These are phyloP conservation scores for Diospyros kaki DNA, from an alignment of 148 eudicot species.

Conservation along the genomic window DNA sequence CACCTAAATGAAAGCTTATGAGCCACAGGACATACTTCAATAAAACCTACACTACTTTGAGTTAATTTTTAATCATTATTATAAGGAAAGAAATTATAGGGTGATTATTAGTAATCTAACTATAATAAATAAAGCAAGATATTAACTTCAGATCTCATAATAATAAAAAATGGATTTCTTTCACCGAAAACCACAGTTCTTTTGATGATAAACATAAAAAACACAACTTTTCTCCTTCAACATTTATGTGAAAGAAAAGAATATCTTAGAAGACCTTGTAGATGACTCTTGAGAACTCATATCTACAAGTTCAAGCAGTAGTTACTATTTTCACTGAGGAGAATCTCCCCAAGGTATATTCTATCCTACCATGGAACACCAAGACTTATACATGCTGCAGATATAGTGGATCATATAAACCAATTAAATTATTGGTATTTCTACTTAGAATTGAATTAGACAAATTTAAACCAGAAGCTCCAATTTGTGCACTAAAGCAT, in stretches of 20 bases:
- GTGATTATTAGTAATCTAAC: background rate
- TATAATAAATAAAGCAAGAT: background rate
- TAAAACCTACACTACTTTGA: background rate
- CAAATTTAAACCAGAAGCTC: no score
- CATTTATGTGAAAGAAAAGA: background rate
- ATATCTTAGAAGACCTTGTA: background rate
- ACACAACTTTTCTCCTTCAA: background rate
- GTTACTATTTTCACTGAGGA: no score
- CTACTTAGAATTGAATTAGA: no score
- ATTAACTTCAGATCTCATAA: background rate
- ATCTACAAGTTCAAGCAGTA: background rate
- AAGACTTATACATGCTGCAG: no score
- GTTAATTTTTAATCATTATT: background rate
- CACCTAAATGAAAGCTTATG: background rate
- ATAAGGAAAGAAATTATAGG: no score
- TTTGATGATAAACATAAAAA: background rate
- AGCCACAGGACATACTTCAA: background rate
- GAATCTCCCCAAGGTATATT: no score
- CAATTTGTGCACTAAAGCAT: no score
- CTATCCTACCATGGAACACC: no score
- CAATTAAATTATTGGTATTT: no score
- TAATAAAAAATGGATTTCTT: background rate
- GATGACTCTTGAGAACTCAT: background rate
- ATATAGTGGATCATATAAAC: no score
- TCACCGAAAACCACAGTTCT: background rate